Base-by-base conservation (phyloP, 129 eudicot species). In the Rutidosis leptorrhynchoides region DNA sequence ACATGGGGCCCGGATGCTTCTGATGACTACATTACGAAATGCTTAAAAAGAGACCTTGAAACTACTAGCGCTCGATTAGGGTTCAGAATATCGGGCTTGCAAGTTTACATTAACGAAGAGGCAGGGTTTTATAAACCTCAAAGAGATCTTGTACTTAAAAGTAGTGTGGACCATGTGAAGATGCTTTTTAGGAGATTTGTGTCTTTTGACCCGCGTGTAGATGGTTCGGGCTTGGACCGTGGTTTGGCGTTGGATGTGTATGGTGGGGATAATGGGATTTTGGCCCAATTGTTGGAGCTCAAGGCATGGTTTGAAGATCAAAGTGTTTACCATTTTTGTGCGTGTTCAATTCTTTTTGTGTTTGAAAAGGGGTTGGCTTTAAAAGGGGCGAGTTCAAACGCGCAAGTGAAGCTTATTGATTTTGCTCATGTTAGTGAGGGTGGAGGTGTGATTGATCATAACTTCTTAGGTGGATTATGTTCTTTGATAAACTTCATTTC, bases 401-500 rank as follows among this genome's bases (percentile, higher is more conserved):
- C 86, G 10, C 81, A 77, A 64, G 77, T 93, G 4, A 86, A 85
- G 83, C 82, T 93, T 19, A 77, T 93, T 23, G 96, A 93, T 79
- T 93, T 88, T 58, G 96, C 95, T 0, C 98, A 93, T 66, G 92
- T 83, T 68, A 51, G 64, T 1, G 87, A 85, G 11, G 98, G 87
- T 35, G 62, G 11, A 22, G 96, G 95, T 12, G 81, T 88, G 40
- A 88, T 92, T 58, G 98, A 92, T 60, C 96, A 89, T 61, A 88
- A 93, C 86, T 89, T 93, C 72, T 88, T 89, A 72, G 98, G 92
- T 43, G 96, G 98, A 30, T 84, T 93, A 25, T 93, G 95, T 75
- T 93, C 98, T 30, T 74, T 88, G 70, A 88, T 93, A 75, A 88
- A 92, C 78, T 85, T 85, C 29, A 68, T 93, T 9, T 68, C 79